Conservation (phyloP, 2,329 filamentous ascomycete genomes). For the Colletotrichum abscissum region DNA sequence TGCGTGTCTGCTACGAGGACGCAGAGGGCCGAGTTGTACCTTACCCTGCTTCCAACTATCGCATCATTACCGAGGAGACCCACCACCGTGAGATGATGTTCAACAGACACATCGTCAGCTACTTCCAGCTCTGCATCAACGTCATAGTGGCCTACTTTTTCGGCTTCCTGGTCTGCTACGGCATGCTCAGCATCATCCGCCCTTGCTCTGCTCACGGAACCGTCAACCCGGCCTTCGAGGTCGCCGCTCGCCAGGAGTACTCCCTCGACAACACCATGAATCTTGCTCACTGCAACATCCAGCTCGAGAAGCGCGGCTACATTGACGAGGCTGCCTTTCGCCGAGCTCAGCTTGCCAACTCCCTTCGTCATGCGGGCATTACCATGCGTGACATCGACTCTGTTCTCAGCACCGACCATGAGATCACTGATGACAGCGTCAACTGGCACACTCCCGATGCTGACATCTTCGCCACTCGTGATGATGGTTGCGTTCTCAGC, state of each 20-base stretch:
- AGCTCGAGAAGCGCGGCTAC: conserved; percentile 9
- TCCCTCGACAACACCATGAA: conserved; percentile 8
- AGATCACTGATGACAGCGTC: conserved; percentile 15
- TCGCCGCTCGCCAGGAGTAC: conserved; percentile 13
- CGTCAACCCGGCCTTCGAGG: not conserved
- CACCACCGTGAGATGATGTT: not conserved
- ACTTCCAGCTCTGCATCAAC: not conserved
- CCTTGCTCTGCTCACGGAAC: conserved; percentile 1
- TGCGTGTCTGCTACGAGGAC: not conserved
- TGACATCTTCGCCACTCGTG: conserved; percentile 23
- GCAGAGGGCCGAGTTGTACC: not conserved
- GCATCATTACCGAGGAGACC: not conserved
- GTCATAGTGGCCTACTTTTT: not conserved
- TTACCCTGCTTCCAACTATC: not conserved
- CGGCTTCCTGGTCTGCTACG: not conserved
- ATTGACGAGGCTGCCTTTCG: conserved; percentile 7
- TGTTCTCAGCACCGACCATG: conserved; percentile 18
- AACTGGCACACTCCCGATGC: conserved; percentile 6
- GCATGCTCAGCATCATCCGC: not conserved
- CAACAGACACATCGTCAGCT: not conserved
- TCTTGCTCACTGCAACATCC: conserved; percentile 14
- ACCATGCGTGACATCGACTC: conserved; percentile 1
- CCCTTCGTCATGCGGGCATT: not conserved
- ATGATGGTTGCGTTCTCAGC: conserved; percentile 20
- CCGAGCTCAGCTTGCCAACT: conserved; percentile 1